Evolutionary conservation across 352 stramenopile genomes (phyloP), one percentile per base, ranked within the genome.

Genomic region (Phytophthora macrochlamydospora): DNA sequence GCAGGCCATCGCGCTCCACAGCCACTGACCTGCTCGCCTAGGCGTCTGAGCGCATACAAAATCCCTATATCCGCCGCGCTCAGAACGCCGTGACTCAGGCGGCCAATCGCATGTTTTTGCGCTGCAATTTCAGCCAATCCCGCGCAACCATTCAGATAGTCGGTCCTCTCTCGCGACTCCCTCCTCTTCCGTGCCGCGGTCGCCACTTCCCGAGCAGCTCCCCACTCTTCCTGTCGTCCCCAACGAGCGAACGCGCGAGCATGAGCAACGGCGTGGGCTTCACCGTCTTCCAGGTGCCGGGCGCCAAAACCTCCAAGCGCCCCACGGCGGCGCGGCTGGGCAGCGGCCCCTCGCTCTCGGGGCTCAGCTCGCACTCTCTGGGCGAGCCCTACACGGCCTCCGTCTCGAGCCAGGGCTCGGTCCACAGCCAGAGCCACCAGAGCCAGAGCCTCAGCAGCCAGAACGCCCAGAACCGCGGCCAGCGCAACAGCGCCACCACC

Each of bases 251-350:
- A 46, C 42, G 33, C 42, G 13, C 35, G 50, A 57, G 35, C 45
- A 78, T 78, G 70, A 78, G 62, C 57, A 78, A 74, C 62, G 59
- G 77, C 70, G 62, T 83, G 43, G 79, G 71, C 59, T 92, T 92
- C 66, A 80, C 76, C 28, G 76, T 89, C 42, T 92, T 92, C 62
- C 83, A 85, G 68, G 83, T 90, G 32, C 83, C 83, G 7, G 79
- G 74, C 50, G 64, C 73, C 48, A 75, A 75, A 61, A 51, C 69
- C 59, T 38, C 62, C 53, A 78, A 76, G 45, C 64, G 64, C 44
- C 44, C 62, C 5, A 62, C 61, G 11, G n/a, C 52, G 14, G 4
- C 69, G 32, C 54, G 65, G 29, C 61, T 75, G 28, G 73, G 73
- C 50, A 57, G 57, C 53, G 73, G 61, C 1, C 43, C 61, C 9